phyloP scores from a whole-genome alignment of 352 stramenopile genomes.

The Phytophthora vignae region DNA sequence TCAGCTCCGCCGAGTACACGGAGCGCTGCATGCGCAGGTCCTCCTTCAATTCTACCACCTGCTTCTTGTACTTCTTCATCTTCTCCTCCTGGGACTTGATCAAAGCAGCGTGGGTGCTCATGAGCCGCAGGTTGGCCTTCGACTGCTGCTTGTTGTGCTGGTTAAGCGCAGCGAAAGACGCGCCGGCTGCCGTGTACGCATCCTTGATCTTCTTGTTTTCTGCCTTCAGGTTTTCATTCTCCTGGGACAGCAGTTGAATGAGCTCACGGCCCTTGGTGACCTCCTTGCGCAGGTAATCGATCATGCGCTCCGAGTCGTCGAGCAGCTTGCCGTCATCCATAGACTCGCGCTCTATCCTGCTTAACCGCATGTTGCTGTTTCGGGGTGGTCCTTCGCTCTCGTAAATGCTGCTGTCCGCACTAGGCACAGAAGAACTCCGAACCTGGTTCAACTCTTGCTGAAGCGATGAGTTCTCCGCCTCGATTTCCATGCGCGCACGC shows the following conservation, averaged over 20 bases:
- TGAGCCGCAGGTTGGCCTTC: slow-evolving; percentile 92
- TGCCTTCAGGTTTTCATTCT: slow-evolving; percentile 87
- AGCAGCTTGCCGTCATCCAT: slow-evolving; percentile 75
- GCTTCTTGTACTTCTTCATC: slow-evolving; percentile 92
- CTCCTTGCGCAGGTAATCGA: slow-evolving; percentile 84
- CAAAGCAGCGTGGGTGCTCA: slow-evolving; percentile 85
- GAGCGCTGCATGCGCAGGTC: slow-evolving; percentile 83
- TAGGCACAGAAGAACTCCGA: slow-evolving; percentile 53
- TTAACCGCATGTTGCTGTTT: slow-evolving; percentile 40
- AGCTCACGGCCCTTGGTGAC: slow-evolving; percentile 80
- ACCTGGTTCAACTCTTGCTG: slow-evolving; percentile 76
- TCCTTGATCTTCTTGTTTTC: slow-evolving; percentile 94
- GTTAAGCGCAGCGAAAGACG: slow-evolving; percentile 92
- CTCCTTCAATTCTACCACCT: slow-evolving; percentile 83
- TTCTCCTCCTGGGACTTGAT: slow-evolving; percentile 92
- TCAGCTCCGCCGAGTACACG: slow-evolving; percentile 82
- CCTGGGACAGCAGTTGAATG: slow-evolving; percentile 65
- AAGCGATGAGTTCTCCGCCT: slow-evolving; percentile 77
- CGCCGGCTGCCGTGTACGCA: slow-evolving; percentile 92
- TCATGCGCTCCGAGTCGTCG: slow-evolving; percentile 87
- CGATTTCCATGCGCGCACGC: slow-evolving; percentile 67
- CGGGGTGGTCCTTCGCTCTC: slow-evolving; percentile 50
- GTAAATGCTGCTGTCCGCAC: slow-evolving; percentile 40
- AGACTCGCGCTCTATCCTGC: slow-evolving; percentile 47
- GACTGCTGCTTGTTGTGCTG: slow-evolving; percentile 95